These are phyloP conservation scores for Cercophora samala DNA, from an alignment of 495 filamentous ascomycete genomes.

Conservation along the genomic window DNA sequence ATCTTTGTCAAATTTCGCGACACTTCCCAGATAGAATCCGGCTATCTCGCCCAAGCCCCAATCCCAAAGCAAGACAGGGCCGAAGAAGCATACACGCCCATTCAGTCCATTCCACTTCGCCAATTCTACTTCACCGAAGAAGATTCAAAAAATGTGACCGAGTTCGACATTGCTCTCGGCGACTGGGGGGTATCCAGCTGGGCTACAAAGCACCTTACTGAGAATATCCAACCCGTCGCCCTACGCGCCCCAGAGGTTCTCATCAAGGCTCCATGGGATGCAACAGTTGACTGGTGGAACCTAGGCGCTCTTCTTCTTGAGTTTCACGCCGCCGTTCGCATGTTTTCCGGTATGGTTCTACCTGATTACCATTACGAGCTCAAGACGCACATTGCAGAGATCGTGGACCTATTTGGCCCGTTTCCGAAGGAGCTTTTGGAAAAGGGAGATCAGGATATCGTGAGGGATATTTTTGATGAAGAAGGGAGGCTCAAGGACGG, in stretches of 20 bases:
- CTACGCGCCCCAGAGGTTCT: slow-evolving; percentile 35
- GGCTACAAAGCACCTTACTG: slow-evolving; percentile 25
- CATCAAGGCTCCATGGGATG: slow-evolving; percentile 31
- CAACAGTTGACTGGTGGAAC: slow-evolving; percentile 31
- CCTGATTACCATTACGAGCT: background rate
- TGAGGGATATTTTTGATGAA: background rate
- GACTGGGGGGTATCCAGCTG: slow-evolving; percentile 36
- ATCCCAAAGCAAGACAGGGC: slow-evolving; percentile 19
- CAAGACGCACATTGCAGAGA: background rate
- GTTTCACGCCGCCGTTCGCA: slow-evolving; percentile 11
- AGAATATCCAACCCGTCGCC: slow-evolving; percentile 32
- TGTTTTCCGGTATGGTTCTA: background rate
- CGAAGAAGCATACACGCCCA: slow-evolving; percentile 16
- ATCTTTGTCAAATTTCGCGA: too few species aligned
- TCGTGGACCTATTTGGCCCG: background rate
- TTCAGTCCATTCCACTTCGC: slow-evolving; percentile 13
- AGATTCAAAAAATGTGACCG: background rate
- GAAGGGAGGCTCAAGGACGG: background rate
- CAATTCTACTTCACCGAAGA: slow-evolving; percentile 16
- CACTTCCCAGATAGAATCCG: too few species aligned
- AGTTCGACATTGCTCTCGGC: slow-evolving; percentile 26
- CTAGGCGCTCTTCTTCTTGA: slow-evolving; percentile 26
- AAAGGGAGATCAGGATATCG: background rate
- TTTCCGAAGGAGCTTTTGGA: background rate
- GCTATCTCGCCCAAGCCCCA: background rate